These are phyloP conservation scores for Ochetophila trinervis DNA, from an alignment of 306 rosid species.

Conservation along the genomic window DNA sequence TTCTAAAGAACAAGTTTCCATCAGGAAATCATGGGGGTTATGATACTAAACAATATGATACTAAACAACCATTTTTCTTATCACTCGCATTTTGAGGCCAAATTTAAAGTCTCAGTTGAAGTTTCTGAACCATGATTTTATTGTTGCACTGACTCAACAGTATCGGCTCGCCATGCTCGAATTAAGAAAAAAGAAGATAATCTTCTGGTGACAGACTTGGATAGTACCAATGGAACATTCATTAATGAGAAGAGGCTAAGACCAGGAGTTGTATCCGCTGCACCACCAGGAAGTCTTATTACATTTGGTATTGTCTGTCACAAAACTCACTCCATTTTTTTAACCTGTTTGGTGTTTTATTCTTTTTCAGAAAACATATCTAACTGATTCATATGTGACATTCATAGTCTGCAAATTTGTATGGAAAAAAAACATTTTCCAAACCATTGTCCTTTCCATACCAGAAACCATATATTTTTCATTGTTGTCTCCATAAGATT, in stretches of 20 bases:
- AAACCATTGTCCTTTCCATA: not conserved
- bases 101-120: not conserved
- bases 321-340: slow-evolving; percentile 10
- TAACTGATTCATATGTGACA: not conserved
- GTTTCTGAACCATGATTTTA: not conserved
- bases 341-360: not conserved
- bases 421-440: not conserved
- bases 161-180: slow-evolving; percentile 74
- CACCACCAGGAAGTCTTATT: slow-evolving; percentile 57
- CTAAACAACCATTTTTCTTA: too few species aligned
- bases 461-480: too few species aligned
- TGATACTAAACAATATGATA: not conserved
- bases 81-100: too few species aligned
- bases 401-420: not conserved
- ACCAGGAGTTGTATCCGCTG: slow-evolving; percentile 61
- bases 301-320: slow-evolving; percentile 70
- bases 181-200: slow-evolving; percentile 61
- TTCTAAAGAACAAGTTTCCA: not conserved
- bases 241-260: slow-evolving; percentile 60
- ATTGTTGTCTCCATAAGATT: too few species aligned
- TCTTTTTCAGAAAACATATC: not conserved
- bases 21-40: not conserved
- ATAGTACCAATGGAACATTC: slow-evolving; percentile 93
- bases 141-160: slow-evolving; percentile 29
- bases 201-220: slow-evolving; percentile 76